Evolutionary conservation across 1,139 yeast genomes (phyloP).

Genomic region (Pichia sp.): DNA sequence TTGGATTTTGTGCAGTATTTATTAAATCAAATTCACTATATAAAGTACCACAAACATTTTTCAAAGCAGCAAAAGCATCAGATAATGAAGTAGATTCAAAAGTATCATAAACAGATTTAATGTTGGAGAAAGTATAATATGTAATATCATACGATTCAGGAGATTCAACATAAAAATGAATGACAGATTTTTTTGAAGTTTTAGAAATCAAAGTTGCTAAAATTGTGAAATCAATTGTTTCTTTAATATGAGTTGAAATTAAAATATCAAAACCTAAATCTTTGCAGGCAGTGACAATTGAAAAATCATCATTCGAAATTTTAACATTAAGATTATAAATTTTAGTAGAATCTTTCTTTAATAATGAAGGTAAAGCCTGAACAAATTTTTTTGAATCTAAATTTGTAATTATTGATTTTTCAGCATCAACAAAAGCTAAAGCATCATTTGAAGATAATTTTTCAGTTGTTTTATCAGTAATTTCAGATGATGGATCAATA

Average conservation of each 20-base stretch:
- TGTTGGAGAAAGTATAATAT: conserved; percentile 11
- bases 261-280: conserved; percentile 61
- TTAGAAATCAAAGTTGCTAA: conserved; percentile 55
- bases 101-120: conserved; percentile 16
- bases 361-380: conserved; percentile 49
- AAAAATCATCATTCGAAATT: conserved; percentile 51
- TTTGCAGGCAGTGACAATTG: conserved; percentile 61
- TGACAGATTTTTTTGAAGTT: conserved; percentile 46
- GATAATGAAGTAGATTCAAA: conserved; percentile 21
- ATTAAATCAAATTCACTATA: conserved; percentile 37
- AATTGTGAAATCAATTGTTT: conserved; percentile 46
- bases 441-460: conserved; percentile 45
- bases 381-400: conserved; percentile 50
- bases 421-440: conserved; percentile 35
- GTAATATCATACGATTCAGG: conserved; percentile 11
- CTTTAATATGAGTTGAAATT: conserved; percentile 54
- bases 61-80: conserved; percentile 25
- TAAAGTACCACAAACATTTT: conserved; percentile 28
- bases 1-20: conserved; percentile 20
- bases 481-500: conserved; percentile 2
- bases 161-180: conserved; percentile 49
- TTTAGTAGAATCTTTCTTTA: conserved; percentile 39
- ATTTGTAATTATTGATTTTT: conserved; percentile 46
- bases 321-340: conserved; percentile 56
- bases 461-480: conserved; percentile 12